Base-by-base conservation (phyloP, 768 basidiomycete genomes). In the Xerocomellus amylosporus region DNA sequence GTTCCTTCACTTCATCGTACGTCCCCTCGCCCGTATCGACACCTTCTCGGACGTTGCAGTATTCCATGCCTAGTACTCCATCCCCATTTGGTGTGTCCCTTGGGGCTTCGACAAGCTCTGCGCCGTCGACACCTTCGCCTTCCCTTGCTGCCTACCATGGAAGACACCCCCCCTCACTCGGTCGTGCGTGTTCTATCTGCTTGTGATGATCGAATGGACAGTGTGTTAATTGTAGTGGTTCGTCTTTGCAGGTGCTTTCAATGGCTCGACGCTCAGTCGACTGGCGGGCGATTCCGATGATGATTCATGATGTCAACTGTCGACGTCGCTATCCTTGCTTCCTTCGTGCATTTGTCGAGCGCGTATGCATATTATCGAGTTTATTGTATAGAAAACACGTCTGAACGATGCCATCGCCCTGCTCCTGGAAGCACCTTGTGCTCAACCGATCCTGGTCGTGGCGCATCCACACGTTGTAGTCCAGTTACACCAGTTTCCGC, bases 141-240 rank as follows among this genome's bases (percentile, higher is more conserved):
- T 73, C 74, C n/a, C 66, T 75, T 12, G 70, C 73, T 8, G 71
- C 75, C 5, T 76, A 75, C 46, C 61, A 73, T 14, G 75, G 75
- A 28, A 70, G 64, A 49, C 75, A 77, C 50, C 62, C 66, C 17
- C 55, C 64, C 30, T 63, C 66, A 4, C 64, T 64, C 8, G 76
- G 72, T 51, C 73, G 75, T 77, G 44, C 61, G 76, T 64, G 12
- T 40, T 39, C 28, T 34, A 5, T 24, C 26, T 38, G 7, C 5
- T 44, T 22, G 15, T 37, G 9, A 17, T 17, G 22, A 22, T 19
- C 19, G 15, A 39, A 24, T 20, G 17, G n/a, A 12, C 15, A 17
- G 17, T 0, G 17, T 46, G 31, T 24, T 62, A 2, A 54, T 8
- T 5, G 4, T 37, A 31, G 20, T 30, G 17, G 42, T 40, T 9